phyloP scores from a whole-genome alignment of 345 rosid genomes.

The Eucalyptus albens region DNA sequence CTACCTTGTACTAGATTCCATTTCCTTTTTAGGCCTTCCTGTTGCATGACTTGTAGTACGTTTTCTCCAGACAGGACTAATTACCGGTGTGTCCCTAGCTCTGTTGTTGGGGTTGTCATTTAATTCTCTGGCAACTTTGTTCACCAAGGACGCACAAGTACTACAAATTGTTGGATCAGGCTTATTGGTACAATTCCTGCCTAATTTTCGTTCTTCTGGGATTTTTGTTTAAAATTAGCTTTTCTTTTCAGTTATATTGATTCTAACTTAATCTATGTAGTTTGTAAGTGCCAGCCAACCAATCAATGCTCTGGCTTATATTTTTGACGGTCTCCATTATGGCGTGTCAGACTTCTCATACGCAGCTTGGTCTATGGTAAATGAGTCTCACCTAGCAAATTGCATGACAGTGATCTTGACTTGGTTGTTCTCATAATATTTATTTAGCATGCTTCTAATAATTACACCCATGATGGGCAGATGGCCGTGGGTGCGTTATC shows the following conservation, averaged over 20 bases:
- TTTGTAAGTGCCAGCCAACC: conserved; percentile 27
- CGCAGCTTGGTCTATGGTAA: conserved; percentile 40
- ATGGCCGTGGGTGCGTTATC: conserved; percentile 21
- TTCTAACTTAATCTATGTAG: not conserved
- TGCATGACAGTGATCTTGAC: not conserved
- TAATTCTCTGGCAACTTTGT: conserved; percentile 14
- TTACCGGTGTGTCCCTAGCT: conserved; percentile 25
- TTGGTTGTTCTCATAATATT: not conserved
- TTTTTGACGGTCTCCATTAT: conserved; percentile 37
- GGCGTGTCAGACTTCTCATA: conserved; percentile 34
- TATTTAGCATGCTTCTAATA: not conserved
- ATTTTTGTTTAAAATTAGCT: not conserved
- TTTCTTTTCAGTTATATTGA: not conserved
- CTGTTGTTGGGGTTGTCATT: conserved; percentile 17
- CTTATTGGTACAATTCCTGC: conserved; percentile 4
- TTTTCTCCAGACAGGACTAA: conserved; percentile 17
- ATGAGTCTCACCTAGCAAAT: not conserved
- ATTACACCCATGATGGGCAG: not conserved
- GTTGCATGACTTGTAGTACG: not conserved
- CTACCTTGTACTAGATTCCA: not conserved
- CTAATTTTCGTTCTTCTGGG: not conserved
- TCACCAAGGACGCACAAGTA: conserved; percentile 22
- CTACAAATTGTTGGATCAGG: conserved; percentile 13
- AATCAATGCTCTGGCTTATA: conserved; percentile 24
- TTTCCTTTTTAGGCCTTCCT: not conserved